A percentile compares a stretch with the other conserved stretches of the same genome.
Conservation (phyloP, 2,329 filamentous ascomycete species). For the Aspergillus quadricinctus region DNA sequence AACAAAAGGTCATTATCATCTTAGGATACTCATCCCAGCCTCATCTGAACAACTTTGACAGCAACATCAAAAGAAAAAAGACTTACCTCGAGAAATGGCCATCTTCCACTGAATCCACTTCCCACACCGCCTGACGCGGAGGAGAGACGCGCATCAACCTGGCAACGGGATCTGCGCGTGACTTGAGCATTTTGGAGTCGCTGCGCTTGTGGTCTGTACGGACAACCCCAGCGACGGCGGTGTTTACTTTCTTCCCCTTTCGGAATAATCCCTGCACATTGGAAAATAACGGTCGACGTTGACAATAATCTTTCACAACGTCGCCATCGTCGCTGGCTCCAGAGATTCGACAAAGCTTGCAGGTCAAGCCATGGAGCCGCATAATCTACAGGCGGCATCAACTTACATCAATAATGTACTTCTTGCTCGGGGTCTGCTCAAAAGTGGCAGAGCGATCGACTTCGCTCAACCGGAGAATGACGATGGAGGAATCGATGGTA, state of each 20-base stretch:
- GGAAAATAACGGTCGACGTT: constrained; percentile 10
- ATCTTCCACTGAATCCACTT: background rate
- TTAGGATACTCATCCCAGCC: background rate
- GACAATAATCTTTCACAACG: constrained; percentile 1
- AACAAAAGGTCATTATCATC: background rate
- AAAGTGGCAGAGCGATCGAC: constrained; percentile 61
- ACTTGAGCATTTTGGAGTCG: constrained; percentile 4
- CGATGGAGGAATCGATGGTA: constrained; percentile 57
- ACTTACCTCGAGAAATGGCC: constrained; percentile 10
- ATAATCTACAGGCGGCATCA: constrained; percentile 57
- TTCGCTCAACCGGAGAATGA: constrained; percentile 69
- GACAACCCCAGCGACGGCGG: constrained; percentile 14
- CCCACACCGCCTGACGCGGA: background rate
- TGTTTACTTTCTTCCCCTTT: constrained; percentile 45
- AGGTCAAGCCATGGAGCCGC: constrained; percentile 39
- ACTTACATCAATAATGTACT: constrained; percentile 63
- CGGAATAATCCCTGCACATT: constrained; percentile 19
- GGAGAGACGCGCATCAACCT: constrained; percentile 7
- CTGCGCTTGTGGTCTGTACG: constrained; percentile 19
- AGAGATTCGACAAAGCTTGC: constrained; percentile 17
- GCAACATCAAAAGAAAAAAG: background rate
- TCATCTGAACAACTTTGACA: background rate
- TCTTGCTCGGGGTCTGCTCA: constrained; percentile 59
- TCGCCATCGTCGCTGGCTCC: background rate
- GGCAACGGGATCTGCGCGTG: constrained; percentile 9